phyloP scores from a whole-genome alignment of 345 rosid species.

The Citrus medica region DNA sequence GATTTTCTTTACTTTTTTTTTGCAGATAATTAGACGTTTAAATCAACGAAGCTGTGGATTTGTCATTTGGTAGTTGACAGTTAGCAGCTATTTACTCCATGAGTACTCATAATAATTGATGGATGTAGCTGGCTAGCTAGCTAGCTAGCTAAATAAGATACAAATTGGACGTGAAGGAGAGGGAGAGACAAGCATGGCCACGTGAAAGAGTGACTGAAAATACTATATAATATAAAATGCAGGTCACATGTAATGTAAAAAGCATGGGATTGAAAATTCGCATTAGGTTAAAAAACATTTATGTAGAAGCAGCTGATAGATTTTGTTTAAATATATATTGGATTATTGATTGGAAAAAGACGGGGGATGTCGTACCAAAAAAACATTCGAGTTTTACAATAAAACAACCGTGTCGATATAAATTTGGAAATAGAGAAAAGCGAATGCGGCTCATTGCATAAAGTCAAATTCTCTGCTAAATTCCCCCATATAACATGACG shows the following conservation, averaged over 20 bases:
- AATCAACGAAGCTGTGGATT: too few relatives aligned
- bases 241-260: constrained; percentile 19
- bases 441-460: constrained; percentile 22
- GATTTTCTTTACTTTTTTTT: not conserved
- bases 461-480: constrained; percentile 15
- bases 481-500: not conserved
- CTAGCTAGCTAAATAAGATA: too few relatives aligned
- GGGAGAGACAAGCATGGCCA: constrained; percentile 27
- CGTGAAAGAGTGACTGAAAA: constrained; percentile 4
- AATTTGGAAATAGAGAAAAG: constrained; percentile 28
- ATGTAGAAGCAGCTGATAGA: constrained; percentile 37
- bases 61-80: too few relatives aligned
- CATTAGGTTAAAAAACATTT: constrained; percentile 31
- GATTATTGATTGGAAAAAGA: constrained; percentile 30
- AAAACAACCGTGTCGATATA: constrained; percentile 36
- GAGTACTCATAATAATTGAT: not conserved
- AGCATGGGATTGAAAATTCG: not conserved
- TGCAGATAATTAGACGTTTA: not conserved
- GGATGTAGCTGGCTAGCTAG: too few relatives aligned
- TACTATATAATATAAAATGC: not conserved
- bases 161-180: not conserved
- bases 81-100: not conserved
- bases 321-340: not conserved
- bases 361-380: constrained; percentile 23
- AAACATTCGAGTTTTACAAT: constrained; percentile 34